A percentile compares a stretch with the other conserved stretches of the same genome.
Conservation (phyloP, 2,329 filamentous ascomycete species). For the Calycina marina region DNA sequence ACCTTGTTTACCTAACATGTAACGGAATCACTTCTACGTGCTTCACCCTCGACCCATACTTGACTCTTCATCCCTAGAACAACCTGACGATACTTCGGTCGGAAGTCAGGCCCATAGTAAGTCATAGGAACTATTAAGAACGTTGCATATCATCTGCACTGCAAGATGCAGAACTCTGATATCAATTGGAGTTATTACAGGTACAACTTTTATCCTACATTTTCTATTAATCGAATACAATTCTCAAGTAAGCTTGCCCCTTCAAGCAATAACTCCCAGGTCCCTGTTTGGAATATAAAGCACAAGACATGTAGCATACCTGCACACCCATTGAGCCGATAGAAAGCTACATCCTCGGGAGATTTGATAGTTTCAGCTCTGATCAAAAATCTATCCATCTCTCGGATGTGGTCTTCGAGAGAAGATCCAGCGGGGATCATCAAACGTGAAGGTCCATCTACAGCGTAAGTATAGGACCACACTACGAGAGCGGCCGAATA, state of each 20-base stretch:
- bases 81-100: too few relatives aligned
- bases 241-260: constrained; percentile 67
- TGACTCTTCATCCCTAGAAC: too few relatives aligned
- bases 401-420: constrained; percentile 49
- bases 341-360: constrained; percentile 62
- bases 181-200: too few relatives aligned
- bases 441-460: constrained; percentile 60
- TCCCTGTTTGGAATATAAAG: constrained; percentile 65
- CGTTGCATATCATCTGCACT: too few relatives aligned
- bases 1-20: too few relatives aligned
- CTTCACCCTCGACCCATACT: too few relatives aligned
- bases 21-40: too few relatives aligned
- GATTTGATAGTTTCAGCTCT: constrained; percentile 56
- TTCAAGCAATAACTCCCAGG: constrained; percentile 88
- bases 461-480: constrained; percentile 86
- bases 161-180: too few relatives aligned
- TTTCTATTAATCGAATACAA: constrained; percentile 52
- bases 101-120: too few relatives aligned
- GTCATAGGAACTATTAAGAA: too few relatives aligned
- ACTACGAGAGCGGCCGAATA: constrained; percentile 88
- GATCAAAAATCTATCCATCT: constrained; percentile 69
- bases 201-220: too few relatives aligned
- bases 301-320: constrained; percentile 70
- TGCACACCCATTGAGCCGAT: constrained; percentile 69
- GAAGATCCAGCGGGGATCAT: constrained; percentile 24